Evolutionary conservation across 208 protist species (phyloP).

Genomic region (Leishmania amazonensis): DNA sequence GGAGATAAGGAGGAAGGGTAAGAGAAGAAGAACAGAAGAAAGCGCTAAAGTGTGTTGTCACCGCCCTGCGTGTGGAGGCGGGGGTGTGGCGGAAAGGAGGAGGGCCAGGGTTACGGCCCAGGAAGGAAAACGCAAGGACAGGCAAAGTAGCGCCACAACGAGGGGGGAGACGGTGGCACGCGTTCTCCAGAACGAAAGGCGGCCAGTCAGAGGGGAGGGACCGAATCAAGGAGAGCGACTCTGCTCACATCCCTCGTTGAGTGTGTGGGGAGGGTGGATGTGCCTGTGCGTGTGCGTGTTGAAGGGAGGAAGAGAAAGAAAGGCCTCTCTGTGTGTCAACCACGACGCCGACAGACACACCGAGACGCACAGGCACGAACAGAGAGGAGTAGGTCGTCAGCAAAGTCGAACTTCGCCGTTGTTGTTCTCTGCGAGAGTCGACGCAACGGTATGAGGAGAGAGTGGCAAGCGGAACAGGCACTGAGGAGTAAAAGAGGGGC

Average conservation of each 20-base stretch:
- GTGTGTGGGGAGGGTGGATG: not conserved
- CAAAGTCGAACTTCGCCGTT: not conserved
- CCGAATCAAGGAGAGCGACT: not conserved
- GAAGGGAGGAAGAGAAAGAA: not conserved
- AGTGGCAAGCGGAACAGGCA: not conserved
- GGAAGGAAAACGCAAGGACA: not conserved
- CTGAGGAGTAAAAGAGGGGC: not conserved
- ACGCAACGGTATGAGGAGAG: not conserved
- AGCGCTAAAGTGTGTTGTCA: not conserved
- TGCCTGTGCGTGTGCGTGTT: not conserved
- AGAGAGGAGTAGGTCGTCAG: not conserved
- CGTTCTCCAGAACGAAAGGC: not conserved
- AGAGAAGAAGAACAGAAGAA: not conserved
- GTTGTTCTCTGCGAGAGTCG: not conserved
- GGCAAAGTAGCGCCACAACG: not conserved
- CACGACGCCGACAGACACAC: not conserved
- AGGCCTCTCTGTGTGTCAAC: not conserved
- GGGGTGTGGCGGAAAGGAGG: not conserved
- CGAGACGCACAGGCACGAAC: constrained; percentile 1
- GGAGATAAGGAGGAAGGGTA: not conserved
- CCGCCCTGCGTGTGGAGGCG: not conserved
- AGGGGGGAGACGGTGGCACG: not conserved
- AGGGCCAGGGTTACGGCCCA: not conserved
- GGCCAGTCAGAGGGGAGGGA: not conserved
- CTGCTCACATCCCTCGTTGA: not conserved